Base-by-base conservation (phyloP, 805 yeast genomes). In the Suhomyces sp. region DNA sequence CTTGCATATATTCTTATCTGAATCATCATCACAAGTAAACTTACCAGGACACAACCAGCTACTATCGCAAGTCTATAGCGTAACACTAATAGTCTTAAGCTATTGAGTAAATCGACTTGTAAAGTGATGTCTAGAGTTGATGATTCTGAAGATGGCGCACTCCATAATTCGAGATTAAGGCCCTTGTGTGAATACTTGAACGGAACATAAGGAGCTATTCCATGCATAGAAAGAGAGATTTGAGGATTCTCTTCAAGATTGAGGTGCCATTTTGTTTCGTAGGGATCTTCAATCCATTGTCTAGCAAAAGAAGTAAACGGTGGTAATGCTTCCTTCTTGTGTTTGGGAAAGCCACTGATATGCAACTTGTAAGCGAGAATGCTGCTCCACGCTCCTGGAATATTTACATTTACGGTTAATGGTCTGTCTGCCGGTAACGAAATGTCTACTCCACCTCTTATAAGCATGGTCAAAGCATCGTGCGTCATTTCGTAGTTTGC, bases 251-350 rank as follows among this genome's bases (percentile, higher is more conserved):
- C 64, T 6, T 71, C 64, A 0, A 84, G 53, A 50, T 84, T 77
- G 7, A 86, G 67, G 60, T 84, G 87, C 91, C 93, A 92, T 68
- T 89, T 90, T 0, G 89, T 78, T 64, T 92, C 97, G 58, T 72
- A 78, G 0, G 88, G 87, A 33, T 82, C 84, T 9, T 74, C 70
- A 3, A 82, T 72, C 70, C 80, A 79, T 65, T 91, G 97, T 51
- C 90, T 77, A 3, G 87, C 66, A 35, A 90, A 74, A 0, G 96
- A 88, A 19, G 80, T 67, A 60, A 85, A 87, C 6, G 48, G 43
- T 4, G 39, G 13, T 6, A 52, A 17, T 9, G 58, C 46, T 2
- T 40, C 37, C 12, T 53, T 31, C 27, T 43, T 33, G 19, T 44
- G 39, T 10, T 54, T 48, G 4, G 48, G 50, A 31, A 57, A 58